These are phyloP conservation scores for Candida maltosa DNA, from an alignment of 805 yeast species.

Conservation along the genomic window DNA sequence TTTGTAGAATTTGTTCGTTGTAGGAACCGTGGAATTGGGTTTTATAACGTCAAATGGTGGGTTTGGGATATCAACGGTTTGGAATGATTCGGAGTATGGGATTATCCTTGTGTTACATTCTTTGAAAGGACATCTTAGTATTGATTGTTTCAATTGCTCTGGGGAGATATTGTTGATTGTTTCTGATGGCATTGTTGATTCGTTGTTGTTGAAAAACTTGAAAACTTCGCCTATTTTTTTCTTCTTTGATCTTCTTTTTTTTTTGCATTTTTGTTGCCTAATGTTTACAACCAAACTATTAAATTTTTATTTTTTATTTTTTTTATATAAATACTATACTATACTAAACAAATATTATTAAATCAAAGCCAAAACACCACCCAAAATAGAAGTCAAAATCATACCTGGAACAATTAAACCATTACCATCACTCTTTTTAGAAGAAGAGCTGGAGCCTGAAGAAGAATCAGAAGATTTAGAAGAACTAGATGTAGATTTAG, in stretches of 20 bases:
- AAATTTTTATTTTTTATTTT: no score
- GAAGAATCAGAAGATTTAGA: constrained; percentile 16
- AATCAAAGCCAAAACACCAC: constrained; percentile 1
- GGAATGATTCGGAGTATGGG: constrained; percentile 1
- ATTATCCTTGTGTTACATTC: constrained; percentile 17
- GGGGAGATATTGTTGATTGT: constrained; percentile 2
- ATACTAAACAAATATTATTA: no score
- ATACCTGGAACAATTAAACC: constrained; percentile 3
- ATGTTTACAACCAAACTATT: neutral
- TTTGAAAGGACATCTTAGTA: constrained; percentile 18
- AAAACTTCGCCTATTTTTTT: no score
- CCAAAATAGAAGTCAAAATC: neutral
- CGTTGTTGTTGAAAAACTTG: neutral
- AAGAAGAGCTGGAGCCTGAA: constrained; percentile 15
- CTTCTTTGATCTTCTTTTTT: no score
- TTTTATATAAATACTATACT: no score
- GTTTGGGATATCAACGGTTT: constrained; percentile 11
- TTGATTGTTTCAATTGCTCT: constrained; percentile 3
- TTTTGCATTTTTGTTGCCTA: neutral
- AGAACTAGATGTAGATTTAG: constrained; percentile 13
- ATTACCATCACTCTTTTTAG: constrained; percentile 18
- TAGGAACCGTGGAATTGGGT: constrained; percentile 2
- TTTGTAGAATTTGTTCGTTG: constrained; percentile 29
- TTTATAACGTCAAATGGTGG: constrained; percentile 31
- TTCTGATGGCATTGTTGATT: constrained; percentile 4